Conservation (phyloP, 495 filamentous ascomycete genomes). For the Paragyromitra xinjiangensis region DNA sequence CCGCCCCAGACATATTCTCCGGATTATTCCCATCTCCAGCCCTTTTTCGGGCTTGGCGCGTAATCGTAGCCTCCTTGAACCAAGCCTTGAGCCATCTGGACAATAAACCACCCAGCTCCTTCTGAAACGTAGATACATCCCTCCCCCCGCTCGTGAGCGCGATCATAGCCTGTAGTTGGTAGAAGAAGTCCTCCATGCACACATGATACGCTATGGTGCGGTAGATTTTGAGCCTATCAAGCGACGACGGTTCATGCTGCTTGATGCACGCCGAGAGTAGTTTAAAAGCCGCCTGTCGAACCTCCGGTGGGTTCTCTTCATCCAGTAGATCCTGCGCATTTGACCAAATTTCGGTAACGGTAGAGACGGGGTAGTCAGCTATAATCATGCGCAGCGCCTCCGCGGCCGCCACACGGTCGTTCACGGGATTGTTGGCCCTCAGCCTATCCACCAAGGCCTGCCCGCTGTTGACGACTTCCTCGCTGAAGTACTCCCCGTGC, state of each 20-base stretch:
- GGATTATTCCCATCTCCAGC: conserved; percentile 36
- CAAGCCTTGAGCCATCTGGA: conserved; percentile 66
- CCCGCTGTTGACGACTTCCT: conserved; percentile 39
- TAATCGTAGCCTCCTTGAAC: conserved; percentile 66
- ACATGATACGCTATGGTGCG: conserved; percentile 65
- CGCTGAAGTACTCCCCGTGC: conserved; percentile 48
- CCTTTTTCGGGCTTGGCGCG: conserved; percentile 60
- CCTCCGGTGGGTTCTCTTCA: conserved; percentile 64
- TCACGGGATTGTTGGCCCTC: conserved; percentile 45
- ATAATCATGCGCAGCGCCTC: conserved; percentile 66
- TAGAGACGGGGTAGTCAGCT: conserved; percentile 65
- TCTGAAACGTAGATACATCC: conserved; percentile 71
- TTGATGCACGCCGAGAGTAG: conserved; percentile 72
- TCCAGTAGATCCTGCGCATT: conserved; percentile 72
- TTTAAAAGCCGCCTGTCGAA: conserved; percentile 68
- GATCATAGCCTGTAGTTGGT: conserved; percentile 70
- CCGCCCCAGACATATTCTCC: conserved; percentile 64
- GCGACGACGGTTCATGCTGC: conserved; percentile 67
- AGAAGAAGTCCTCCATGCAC: conserved; percentile 68
- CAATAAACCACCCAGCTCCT: conserved; percentile 68
- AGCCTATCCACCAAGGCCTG: conserved; percentile 52
- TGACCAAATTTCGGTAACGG: conserved; percentile 68
- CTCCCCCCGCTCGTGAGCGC: conserved; percentile 71
- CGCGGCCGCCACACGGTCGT: conserved; percentile 66
- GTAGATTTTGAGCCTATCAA: conserved; percentile 73